Evolutionary conservation across 345 rosid genomes (phyloP), one percentile per base, ranked within the genome.

Genomic region (Populus alba): DNA sequence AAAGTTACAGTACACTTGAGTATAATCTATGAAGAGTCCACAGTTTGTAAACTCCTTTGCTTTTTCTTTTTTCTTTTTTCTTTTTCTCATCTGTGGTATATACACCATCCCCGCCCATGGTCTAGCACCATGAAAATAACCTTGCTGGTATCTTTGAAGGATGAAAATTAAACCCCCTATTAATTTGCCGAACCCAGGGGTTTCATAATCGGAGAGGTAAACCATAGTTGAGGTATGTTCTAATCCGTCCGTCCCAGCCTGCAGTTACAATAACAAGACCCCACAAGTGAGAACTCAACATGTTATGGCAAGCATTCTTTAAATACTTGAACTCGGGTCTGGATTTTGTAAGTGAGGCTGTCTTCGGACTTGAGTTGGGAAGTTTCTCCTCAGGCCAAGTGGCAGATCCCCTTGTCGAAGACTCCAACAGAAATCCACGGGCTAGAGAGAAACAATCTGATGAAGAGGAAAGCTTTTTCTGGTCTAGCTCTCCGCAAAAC

Each of bases 381-480:
- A 93, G 90, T 75, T 86, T 89, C 85, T 93, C 98, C 86, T 90
- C 97, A 0, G 98, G 98, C 98, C 97, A 93, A 17, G 97, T 93
- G 8, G 85, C 89, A 0, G 90, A 79, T 47, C 93, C 93, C 79
- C 81, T 88, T 3, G 83, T 82, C 74, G 83, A 67, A 45, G 87
- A 74, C 75, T 89, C 91, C 72, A 82, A 68, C 23, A 88, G 76
- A 73, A 89, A 85, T 8, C 84, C 86, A 3, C 87, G 85, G 38
- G 85, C 78, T 39, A 80, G 81, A 29, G 96, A 82, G 79, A 89
- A 87, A 77, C 89, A 87, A 70, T 91, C 96, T 0, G 80, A 72
- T 10, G 89, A 80, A 22, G 87, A 81, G 45, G 75, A 81, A 45
- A 77, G 73, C 66, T 68, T 66, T 62, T 77, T 83, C 66, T 81